A percentile compares a stretch with the other conserved stretches of the same genome.
These are phyloP conservation scores for Malus domestica DNA, from an alignment of 306 rosid genomes.

Conservation along the genomic window DNA sequence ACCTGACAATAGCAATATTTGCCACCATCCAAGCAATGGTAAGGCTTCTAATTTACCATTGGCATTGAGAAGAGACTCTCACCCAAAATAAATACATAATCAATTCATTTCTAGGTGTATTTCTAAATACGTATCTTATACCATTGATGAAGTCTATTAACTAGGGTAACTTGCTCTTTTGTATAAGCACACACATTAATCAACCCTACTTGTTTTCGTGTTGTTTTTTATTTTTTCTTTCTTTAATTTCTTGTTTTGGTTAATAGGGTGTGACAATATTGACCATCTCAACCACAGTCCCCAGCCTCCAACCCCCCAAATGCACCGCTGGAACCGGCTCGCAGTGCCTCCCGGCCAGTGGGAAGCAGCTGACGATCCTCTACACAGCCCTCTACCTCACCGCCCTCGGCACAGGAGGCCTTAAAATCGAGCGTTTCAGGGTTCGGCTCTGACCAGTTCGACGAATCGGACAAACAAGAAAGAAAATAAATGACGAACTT, in stretches of 20 bases:
- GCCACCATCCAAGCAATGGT: too few relatives aligned
- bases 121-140: not conserved
- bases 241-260: not conserved
- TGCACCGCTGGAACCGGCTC: constrained; percentile 16
- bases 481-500: constrained; percentile 46
- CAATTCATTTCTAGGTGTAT: not conserved
- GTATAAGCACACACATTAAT: not conserved
- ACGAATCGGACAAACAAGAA: constrained; percentile 49
- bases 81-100: too few relatives aligned
- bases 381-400: constrained; percentile 60
- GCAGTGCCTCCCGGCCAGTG: constrained; percentile 43
- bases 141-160: not conserved
- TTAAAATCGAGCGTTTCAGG: constrained; percentile 81
- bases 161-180: not conserved
- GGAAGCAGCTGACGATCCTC: constrained; percentile 41
- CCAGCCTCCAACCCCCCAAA: constrained; percentile 76
- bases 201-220: not conserved
- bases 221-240: not conserved
- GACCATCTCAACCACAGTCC: constrained; percentile 69
- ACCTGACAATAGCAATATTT: constrained; percentile 45
- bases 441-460: constrained; percentile 85
- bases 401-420: constrained; percentile 79
- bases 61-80: too few relatives aligned
- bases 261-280: constrained; percentile 70
- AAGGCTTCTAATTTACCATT: too few relatives aligned